Conservation (phyloP, 495 filamentous ascomycete genomes). For the Paragyromitra xinjiangensis region DNA sequence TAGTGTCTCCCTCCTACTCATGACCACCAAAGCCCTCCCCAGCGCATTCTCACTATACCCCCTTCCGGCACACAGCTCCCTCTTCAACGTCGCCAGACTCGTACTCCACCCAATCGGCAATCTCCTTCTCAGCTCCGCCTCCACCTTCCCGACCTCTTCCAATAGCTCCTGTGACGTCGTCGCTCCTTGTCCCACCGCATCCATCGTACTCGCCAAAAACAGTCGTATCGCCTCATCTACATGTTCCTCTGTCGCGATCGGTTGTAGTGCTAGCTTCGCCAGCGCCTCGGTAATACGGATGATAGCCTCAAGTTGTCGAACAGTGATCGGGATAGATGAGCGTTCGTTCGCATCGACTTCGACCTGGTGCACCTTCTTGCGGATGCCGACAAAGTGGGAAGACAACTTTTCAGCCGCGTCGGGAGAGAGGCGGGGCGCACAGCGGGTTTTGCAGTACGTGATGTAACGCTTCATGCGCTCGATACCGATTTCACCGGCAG, state of each 20-base stretch:
- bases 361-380: slow-evolving; percentile 89
- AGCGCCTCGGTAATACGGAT: slow-evolving; percentile 96
- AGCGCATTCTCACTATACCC: slow-evolving; percentile 88
- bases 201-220: slow-evolving; percentile 97
- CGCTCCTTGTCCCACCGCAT: slow-evolving; percentile 89
- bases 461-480: slow-evolving; percentile 99
- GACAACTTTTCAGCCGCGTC: slow-evolving; percentile 96
- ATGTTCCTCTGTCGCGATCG: slow-evolving; percentile 86
- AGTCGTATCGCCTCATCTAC: slow-evolving; percentile 98
- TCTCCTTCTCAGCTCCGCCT: slow-evolving; percentile 86
- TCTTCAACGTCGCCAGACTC: slow-evolving; percentile 80
- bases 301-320: slow-evolving; percentile 96
- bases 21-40: slow-evolving; percentile 80
- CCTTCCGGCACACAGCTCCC: slow-evolving; percentile 88
- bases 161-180: slow-evolving; percentile 85
- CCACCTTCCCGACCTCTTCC: slow-evolving; percentile 86
- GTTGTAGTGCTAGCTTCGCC: slow-evolving; percentile 85
- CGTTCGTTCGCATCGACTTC: slow-evolving; percentile 87
- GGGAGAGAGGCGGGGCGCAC: slow-evolving; percentile 88
- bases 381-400: slow-evolving; percentile 95
- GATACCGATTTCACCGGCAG: slow-evolving; percentile 82
- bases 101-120: slow-evolving; percentile 96
- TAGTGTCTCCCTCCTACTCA: slow-evolving; percentile 88
- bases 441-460: slow-evolving; percentile 93
- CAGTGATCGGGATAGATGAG: slow-evolving; percentile 94